Evolutionary conservation across 2,329 filamentous ascomycete genomes (phyloP).

Genomic region (Cryphonectria nitschkei): DNA sequence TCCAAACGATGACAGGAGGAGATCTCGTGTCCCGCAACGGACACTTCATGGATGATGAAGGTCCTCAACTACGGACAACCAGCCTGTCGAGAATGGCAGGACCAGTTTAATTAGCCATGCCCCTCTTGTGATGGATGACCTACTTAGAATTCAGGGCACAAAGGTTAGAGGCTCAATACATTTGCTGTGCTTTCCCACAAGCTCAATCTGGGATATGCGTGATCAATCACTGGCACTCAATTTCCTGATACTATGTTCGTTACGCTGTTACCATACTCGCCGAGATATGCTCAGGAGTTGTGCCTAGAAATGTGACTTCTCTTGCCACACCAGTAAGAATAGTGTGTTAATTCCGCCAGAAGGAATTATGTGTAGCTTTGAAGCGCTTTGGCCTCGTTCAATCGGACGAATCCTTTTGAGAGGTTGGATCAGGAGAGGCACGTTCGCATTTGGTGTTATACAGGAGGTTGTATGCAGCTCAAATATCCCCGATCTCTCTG

Average conservation of each 20-base stretch:
- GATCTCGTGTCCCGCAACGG: neutral
- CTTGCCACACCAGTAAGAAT: neutral
- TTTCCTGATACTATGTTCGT: neutral
- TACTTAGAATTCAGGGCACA: neutral
- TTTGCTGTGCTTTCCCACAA: neutral
- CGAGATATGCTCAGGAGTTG: neutral
- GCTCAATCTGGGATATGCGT: neutral
- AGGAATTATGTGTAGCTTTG: too few relatives aligned
- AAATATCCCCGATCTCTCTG: neutral
- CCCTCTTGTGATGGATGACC: neutral
- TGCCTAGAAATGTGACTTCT: neutral
- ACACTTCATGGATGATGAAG: neutral
- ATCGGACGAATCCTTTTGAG: too few relatives aligned
- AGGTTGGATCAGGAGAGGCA: neutral
- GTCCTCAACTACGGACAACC: neutral
- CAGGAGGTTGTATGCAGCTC: too few relatives aligned
- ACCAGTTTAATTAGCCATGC: neutral
- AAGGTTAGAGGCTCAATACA: neutral
- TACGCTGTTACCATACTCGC: neutral
- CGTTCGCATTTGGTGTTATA: neutral
- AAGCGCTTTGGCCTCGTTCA: too few relatives aligned
- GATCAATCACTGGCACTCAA: neutral
- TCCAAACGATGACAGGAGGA: neutral
- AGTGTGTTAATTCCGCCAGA: too few relatives aligned
- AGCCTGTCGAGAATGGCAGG: neutral